Evolutionary conservation across 108 stramenopile genomes (phyloP).

Genomic region (Aurantiochytrium sp.): DNA sequence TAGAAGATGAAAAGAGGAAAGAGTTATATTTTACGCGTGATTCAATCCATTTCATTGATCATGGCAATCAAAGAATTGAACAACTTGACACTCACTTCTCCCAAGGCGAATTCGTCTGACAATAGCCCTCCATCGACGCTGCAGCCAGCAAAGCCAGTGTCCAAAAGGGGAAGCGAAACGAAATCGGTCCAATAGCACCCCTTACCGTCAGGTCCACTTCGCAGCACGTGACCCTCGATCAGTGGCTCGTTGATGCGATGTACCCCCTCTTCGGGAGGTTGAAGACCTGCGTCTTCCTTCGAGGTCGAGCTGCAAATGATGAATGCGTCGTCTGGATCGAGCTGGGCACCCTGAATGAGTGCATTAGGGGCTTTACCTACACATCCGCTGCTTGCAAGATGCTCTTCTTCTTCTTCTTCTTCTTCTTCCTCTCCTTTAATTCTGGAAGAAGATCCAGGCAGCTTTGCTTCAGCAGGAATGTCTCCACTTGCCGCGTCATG

Average conservation of each 20-base stretch:
- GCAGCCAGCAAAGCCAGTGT: not conserved
- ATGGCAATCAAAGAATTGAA: too few species aligned
- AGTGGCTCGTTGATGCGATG: not conserved
- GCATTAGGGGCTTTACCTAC: not conserved
- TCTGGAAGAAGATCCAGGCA: too few species aligned
- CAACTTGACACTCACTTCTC: not conserved
- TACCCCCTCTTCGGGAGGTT: not conserved
- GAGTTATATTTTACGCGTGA: too few species aligned
- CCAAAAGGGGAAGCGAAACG: not conserved
- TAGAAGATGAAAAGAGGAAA: too few species aligned
- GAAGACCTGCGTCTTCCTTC: not conserved
- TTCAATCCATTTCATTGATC: too few species aligned
- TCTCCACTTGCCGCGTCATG: too few species aligned
- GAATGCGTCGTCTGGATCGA: not conserved
- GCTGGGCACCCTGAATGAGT: not conserved
- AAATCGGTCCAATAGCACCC: not conserved
- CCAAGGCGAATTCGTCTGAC: not conserved
- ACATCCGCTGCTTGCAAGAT: too few species aligned
- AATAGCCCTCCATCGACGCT: not conserved
- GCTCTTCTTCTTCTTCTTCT: too few species aligned
- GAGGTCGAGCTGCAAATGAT: not conserved
- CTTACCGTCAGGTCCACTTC: not conserved
- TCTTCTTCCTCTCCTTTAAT: too few species aligned
- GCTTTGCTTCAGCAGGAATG: too few species aligned
- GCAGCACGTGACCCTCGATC: not conserved